Base-by-base conservation (phyloP, 768 basidiomycete genomes). In the Mrakia gelida region DNA sequence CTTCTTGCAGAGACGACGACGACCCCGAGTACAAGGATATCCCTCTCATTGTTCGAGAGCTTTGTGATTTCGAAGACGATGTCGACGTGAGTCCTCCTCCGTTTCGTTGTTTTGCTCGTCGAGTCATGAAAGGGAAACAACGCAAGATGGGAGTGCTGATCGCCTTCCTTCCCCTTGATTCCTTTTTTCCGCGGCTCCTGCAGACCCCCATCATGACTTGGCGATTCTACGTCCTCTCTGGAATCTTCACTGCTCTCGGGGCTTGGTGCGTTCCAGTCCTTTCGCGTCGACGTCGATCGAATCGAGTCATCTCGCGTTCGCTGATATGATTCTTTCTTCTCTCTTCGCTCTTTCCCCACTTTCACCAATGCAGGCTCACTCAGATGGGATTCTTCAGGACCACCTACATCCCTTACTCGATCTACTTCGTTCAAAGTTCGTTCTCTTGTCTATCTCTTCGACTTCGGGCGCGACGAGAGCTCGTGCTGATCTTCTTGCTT, bases 301-400 rank as follows among this genome's bases (percentile, higher is more conserved):
- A 45, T 45, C 45, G 15, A 15, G 7, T 45, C 45, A 15, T 45
- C 45, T 45, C 45, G 45, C 1, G 5, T 23, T 41, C 8, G 38
- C 38, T 38, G 38, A 23, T 7, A 4, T n/a, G n/a, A 52, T 11
- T 52, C 49, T 21, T 52, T 15, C 18, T 30, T 30, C 45, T 49
- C 9, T 23, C 18, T 34, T 8, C 38, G 38, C 38, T 38, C 38
- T 10, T 23, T 23, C 38, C 38, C 8, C 8, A 3, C 1, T 59
- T 28, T 23, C 28, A 28, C 28, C 59, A 18, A 38, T 3, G 45
- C 49, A 59, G 59, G 59, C 28, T 59, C 4, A 59, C 59, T 8
- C 61, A 75, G 45, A 75, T 75, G 73, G 73, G 73, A 34, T 75
- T 75, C 63, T 75, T 75, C 61, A 15, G 73, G 16, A 71, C 71